Conservation (phyloP, 305 asterid species). For the Fraxinus sp. region DNA sequence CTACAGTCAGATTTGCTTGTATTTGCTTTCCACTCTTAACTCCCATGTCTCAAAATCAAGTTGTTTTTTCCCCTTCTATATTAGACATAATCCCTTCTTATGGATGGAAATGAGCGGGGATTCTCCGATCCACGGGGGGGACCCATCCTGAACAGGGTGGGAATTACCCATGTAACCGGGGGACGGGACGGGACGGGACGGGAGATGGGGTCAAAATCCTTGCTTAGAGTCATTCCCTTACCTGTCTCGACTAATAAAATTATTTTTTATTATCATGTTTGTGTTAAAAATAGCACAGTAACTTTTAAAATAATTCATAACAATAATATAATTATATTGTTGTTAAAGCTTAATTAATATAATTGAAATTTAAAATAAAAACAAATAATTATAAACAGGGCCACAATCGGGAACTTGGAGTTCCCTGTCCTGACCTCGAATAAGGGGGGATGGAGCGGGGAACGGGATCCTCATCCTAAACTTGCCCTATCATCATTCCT, state of each 20-base stretch:
- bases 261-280: not conserved
- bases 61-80: not conserved
- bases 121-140: not conserved
- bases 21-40: not conserved
- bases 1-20: not conserved
- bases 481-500: not conserved
- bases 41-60: not conserved
- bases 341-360: not conserved
- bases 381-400: not conserved
- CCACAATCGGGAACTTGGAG: not conserved
- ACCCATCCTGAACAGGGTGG: not conserved
- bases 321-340: not conserved
- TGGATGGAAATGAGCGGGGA: not conserved
- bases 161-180: not conserved
- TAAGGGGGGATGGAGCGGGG: not conserved
- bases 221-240: not conserved
- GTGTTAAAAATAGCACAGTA: not conserved
- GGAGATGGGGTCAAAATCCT: not conserved
- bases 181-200: not conserved
- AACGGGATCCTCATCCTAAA: not conserved
- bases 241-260: not conserved
- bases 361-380: too few relatives aligned
- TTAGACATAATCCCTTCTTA: not conserved
- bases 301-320: not conserved
- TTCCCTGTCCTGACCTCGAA: not conserved